Evolutionary conservation across 441 rosid species (phyloP), one percentile per base, ranked within the genome.

Genomic region (Hypseocharis bilobata): DNA sequence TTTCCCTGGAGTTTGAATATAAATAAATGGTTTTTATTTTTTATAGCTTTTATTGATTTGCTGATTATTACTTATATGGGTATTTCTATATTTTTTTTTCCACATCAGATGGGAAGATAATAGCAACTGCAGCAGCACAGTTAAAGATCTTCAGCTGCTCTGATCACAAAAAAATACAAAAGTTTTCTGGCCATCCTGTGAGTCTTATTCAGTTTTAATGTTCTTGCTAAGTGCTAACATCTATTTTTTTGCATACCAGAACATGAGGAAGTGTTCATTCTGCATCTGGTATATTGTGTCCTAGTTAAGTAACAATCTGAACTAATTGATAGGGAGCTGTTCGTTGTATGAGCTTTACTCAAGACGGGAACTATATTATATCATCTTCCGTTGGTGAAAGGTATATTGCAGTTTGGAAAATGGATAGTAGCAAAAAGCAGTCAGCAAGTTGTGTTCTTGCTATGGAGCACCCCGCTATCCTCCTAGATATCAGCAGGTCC

Each of bases 111-210:
- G 99, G 97, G 72, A 86, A 81, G 77, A 77, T 65, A 38, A 72
- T 93, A 72, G 96, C 88, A 58, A 83, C 93, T 64, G 95, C 97
- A 25, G 84, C 95, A 70, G 84, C 87, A 45, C 93, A 91, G 70
- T 62, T 93, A 80, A 93, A 80, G 77, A 78, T 82, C 62, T 87
- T 86, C 67, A 78, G 77, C 72, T 88, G 93, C 78, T 74, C 83
- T 14, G 82, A 86, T 76, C 88, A 81, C 77, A 85, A 86, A 71
- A 92, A 90, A 73, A 80, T 82, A 34, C 96, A 88, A 77, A 92
- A 90, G 78, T 92, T 90, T 79, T 72, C 92, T 70, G 98, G 97
- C 63, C 98, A 90, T 72, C 96, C 98, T 51, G 97, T 93, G 87
- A 93, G 99, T 87, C 40, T 40, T 66, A 11, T 64, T 17, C 58